Evolutionary conservation across 257 asterid species (phyloP).

Genomic region (Penstemon barbatus): DNA sequence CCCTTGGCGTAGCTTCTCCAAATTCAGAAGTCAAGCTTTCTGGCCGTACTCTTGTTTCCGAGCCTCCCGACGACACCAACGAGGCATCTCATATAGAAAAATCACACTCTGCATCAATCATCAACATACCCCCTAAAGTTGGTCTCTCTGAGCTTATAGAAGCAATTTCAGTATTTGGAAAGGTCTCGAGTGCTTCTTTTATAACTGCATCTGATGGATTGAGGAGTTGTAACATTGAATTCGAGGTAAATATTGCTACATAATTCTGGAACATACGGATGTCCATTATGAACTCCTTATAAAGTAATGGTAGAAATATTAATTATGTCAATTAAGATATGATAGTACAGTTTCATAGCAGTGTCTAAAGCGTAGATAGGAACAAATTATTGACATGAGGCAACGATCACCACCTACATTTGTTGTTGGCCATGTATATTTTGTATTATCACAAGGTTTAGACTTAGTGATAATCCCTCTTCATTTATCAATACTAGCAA

Average conservation of each 20-base stretch:
- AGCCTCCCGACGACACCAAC: slow-evolving; percentile 12
- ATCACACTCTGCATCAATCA: slow-evolving; percentile 28
- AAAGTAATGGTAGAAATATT: no score
- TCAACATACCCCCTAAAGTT: slow-evolving; percentile 35
- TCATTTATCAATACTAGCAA: no score
- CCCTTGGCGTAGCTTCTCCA: slow-evolving; percentile 22
- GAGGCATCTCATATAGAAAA: slow-evolving; percentile 21
- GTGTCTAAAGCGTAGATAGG: no score
- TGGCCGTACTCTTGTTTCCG: slow-evolving; percentile 24
- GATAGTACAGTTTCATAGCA: no score
- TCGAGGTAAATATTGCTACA: slow-evolving; percentile 35
- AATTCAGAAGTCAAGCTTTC: slow-evolving; percentile 22
- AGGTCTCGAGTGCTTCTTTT: slow-evolving; percentile 44
- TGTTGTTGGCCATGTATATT: no score
- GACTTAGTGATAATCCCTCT: no score
- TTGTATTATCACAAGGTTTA: no score
- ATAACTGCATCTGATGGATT: slow-evolving; percentile 29
- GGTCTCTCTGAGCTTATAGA: slow-evolving; percentile 39
- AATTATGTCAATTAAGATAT: no score
- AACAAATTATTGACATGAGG: no score
- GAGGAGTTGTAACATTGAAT: slow-evolving; percentile 38
- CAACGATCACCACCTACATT: no score
- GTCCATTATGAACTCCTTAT: no score
- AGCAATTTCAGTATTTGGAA: slow-evolving; percentile 49
- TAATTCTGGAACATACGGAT: neutral